phyloP scores from a whole-genome alignment of 169 alveolate species.

The Neospora caninum region DNA sequence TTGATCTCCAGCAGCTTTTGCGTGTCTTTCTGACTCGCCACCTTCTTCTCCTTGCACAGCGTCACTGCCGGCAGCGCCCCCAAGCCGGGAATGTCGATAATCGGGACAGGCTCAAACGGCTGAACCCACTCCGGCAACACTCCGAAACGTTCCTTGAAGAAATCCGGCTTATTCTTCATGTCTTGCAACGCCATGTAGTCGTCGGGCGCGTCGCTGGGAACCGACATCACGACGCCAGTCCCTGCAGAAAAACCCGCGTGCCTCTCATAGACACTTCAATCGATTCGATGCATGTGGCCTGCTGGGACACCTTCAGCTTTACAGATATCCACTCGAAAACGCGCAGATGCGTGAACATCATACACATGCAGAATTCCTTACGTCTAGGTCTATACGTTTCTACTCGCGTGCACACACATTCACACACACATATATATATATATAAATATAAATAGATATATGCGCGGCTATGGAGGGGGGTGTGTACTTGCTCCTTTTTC shows the following conservation, averaged over 20 bases:
- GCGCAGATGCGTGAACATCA: too few species aligned
- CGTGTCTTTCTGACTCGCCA: slow-evolving; percentile 91
- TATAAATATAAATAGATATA: neutral
- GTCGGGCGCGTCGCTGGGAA: slow-evolving; percentile 99
- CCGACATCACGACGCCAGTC: slow-evolving; percentile 99
- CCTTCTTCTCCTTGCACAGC: slow-evolving; percentile 78
- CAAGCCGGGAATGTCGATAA: slow-evolving; percentile 90
- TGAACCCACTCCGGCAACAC: slow-evolving; percentile 90
- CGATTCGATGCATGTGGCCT: too few species aligned
- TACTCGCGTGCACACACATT: too few species aligned
- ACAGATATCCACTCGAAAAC: too few species aligned
- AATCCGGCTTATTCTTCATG: slow-evolving; percentile 59
- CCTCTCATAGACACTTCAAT: neutral
- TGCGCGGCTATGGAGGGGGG: neutral
- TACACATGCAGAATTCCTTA: too few species aligned
- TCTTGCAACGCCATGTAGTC: slow-evolving; percentile 96
- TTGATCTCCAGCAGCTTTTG: slow-evolving; percentile 94
- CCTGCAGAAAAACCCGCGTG: slow-evolving; percentile 62
- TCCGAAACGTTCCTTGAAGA: slow-evolving; percentile 84
- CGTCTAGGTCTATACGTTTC: too few species aligned
- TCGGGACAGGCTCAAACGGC: slow-evolving; percentile 91
- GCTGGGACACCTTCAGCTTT: too few species aligned
- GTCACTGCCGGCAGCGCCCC: slow-evolving; percentile 44
- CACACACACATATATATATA: slow-evolving; percentile 8
- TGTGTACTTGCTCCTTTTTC: neutral